A percentile compares a stretch with the other conserved stretches of the same genome.
Evolutionary conservation across 179 eudicot genomes (phyloP).

Genomic region (Patellifolia procumbens): DNA sequence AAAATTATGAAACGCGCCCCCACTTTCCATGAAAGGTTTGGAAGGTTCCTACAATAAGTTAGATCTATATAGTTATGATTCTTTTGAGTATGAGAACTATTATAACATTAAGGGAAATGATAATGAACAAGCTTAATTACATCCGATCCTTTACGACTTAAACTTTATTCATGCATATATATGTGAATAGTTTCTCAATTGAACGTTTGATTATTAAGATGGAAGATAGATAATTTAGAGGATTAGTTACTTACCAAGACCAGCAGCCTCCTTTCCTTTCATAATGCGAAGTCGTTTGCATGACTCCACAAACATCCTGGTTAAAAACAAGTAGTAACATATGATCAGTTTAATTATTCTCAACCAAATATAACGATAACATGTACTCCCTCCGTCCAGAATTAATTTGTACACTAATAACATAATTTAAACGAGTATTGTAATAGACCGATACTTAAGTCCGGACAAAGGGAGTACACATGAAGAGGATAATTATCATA

Average conservation of each 20-base stretch:
- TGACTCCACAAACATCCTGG: constrained; percentile 82
- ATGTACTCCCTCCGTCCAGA: too few species aligned
- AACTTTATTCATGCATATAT: neutral
- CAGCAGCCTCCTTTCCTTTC: constrained; percentile 81
- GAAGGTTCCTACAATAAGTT: neutral
- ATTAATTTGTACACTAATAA: neutral
- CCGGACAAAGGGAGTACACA: too few species aligned
- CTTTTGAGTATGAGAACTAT: neutral
- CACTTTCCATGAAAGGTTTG: too few species aligned
- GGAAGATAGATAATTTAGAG: neutral
- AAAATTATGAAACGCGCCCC: too few species aligned
- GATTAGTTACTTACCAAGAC: constrained; percentile 36
- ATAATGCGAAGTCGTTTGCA: constrained; percentile 87
- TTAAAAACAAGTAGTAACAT: neutral
- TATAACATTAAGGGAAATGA: too few species aligned
- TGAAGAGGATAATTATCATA: neutral
- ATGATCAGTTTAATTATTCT: neutral
- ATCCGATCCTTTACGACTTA: too few species aligned
- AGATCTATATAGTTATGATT: neutral
- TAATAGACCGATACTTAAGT: neutral
- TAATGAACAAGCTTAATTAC: neutral
- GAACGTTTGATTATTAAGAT: neutral
- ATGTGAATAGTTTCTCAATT: neutral
- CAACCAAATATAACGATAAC: neutral
- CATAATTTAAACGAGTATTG: too few species aligned